Evolutionary conservation across 331 rosid genomes (phyloP), one percentile per base, ranked within the genome.

Genomic region (Rosa hybrid): DNA sequence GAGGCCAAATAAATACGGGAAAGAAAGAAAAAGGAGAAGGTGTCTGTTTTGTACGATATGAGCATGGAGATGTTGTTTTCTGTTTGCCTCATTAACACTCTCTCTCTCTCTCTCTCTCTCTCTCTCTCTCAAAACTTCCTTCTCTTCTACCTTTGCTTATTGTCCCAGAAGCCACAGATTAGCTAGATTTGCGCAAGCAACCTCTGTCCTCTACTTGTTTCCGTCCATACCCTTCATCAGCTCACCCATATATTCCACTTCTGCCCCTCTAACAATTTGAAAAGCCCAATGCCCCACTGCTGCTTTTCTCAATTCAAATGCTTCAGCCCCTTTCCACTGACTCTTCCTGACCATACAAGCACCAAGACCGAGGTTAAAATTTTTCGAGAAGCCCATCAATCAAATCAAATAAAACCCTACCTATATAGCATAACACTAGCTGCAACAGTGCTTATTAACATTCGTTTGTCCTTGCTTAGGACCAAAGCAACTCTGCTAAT

Each of bases 131-230:
- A 30, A 34, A 34, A 34, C 51, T 14, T 67, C 41, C 53, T 25
- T 23, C 48, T 21, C 51, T 27, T 45, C 49, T 8, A 23, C 6
- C 60, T 53, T 71, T 87, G 89, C 71, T 85, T 80, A 45, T 45
- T 45, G 86, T 77, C 71, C 81, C 83, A 63, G 89, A 71, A 80
- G 86, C 79, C 80, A 88, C 89, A 77, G 83, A 34, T 34, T 88
- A 88, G 91, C 92, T 90, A 90, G 93, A 94, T 90, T 89, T 92
- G 92, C 91, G 87, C 96, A 88, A 88, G 91, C 89, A 92, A 83
- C 51, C 88, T 77, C 88, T 86, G 86, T 88, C 87, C 75, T 72
- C 41, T 53, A 70, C 60, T 78, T 42, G 1, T 72, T 88, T 85
- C 86, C 93, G 56, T 39, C 1, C 51, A 50, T 89, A 68, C 59